Evolutionary conservation across 108 stramenopile species (phyloP), one percentile per base, ranked within the genome.

Genomic region (Nitzschia sp.): DNA sequence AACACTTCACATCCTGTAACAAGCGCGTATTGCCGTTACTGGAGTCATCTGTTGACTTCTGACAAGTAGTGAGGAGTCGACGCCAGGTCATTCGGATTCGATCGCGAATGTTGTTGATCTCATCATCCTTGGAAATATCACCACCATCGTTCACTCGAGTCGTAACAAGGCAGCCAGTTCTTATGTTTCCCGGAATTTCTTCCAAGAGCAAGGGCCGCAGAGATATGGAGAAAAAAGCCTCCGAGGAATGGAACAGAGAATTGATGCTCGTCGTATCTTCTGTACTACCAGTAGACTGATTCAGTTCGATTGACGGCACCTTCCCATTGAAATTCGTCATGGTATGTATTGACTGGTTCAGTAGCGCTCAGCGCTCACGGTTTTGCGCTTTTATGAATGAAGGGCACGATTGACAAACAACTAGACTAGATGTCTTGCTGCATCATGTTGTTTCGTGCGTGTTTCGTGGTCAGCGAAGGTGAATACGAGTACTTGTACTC

Each of bases 41-140:
- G 19, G 50, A 52, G n/a, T 17, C 15, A 6, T 41, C 38, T n/a
- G n/a, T n/a, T n/a, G n/a, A n/a, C 13, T 41, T 41, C 38, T 41
- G 6, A 9, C 9, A 6, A 9, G 9, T 6, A 19, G 5, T 29
- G 5, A 56, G 15, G 5, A 56, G 13, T 4, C 5, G 3, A 3
- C 31, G 55, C 55, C 55, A 56, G 2, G 55, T 4, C 55, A 56
- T 31, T 5, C 55, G 55, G 13, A 56, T 56, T 56, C 55, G 55
- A 56, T 56, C 31, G 28, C 55, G 15, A 9, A 56, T 15, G 21
- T 21, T 19, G 19, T n/a, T n/a, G 19, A 5, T 16, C 13, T 13
- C 38, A 41, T 6, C 38, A 21, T 21, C 19, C 19, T 50, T 22
- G 4, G 13, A 16, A 22, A 11, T 4, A 19, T 16, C 13, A 4